These are phyloP conservation scores for Lodderomyces jiufengensis DNA, from an alignment of 1,139 yeast genomes.

Conservation along the genomic window DNA sequence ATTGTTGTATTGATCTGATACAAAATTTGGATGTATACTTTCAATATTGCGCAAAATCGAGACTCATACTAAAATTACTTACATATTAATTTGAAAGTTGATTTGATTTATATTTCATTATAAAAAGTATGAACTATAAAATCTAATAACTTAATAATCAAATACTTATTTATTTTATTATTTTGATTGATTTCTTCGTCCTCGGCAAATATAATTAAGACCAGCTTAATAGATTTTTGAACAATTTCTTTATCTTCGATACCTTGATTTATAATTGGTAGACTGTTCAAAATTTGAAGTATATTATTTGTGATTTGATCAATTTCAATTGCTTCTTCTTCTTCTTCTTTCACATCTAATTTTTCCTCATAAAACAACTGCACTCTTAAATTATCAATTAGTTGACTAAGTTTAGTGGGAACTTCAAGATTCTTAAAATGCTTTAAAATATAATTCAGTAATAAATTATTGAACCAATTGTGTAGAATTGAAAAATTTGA, in stretches of 20 bases:
- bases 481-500: background rate
- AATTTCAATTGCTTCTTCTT: conserved; percentile 3
- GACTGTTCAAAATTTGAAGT: conserved; percentile 1
- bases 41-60: too few species aligned
- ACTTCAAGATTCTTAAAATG: background rate
- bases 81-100: too few species aligned
- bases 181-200: conserved; percentile 4
- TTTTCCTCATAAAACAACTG: conserved; percentile 8
- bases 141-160: conserved; percentile 31
- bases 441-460: background rate
- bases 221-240: conserved; percentile 5
- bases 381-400: conserved; percentile 2
- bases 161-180: conserved; percentile 25
- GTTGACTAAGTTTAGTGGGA: background rate
- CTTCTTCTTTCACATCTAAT: background rate
- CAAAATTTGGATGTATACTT: too few species aligned
- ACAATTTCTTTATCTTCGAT: too few species aligned
- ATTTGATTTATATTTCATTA: conserved; percentile 18
- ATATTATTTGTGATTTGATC: conserved; percentile 8
- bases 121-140: conserved; percentile 25
- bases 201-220: conserved; percentile 7
- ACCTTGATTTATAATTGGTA: conserved; percentile 2
- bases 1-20: too few species aligned
- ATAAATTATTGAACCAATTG: background rate
- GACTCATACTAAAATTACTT: too few species aligned